These are phyloP conservation scores for Sporisorium sorghi DNA, from an alignment of 1,284 basidiomycete species.

Conservation along the genomic window DNA sequence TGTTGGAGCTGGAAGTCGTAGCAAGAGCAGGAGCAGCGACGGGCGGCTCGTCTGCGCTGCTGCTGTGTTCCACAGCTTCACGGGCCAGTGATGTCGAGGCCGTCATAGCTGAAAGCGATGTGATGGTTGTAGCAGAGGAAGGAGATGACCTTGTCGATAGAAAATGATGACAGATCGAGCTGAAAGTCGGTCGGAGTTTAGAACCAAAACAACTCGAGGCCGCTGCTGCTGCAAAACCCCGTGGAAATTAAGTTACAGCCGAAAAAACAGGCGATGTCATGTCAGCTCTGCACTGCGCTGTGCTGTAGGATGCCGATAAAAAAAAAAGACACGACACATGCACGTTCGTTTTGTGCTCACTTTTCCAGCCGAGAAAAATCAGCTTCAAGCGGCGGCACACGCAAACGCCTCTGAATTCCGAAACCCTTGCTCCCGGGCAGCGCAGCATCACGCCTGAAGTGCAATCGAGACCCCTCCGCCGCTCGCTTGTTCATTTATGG, in stretches of 20 bases:
- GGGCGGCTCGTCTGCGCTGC: neutral
- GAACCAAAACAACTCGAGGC: too few species aligned
- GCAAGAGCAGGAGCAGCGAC: slow-evolving; percentile 12
- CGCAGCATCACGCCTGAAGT: too few species aligned
- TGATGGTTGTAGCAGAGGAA: slow-evolving; percentile 4
- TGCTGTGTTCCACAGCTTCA: neutral
- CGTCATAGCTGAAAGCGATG: neutral
- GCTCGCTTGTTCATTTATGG: too few species aligned
- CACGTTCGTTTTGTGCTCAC: neutral
- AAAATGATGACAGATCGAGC: neutral
- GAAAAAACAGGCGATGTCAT: neutral
- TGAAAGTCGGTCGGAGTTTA: neutral
- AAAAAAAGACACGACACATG: neutral
- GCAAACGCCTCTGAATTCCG: too few species aligned
- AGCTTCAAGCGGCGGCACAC: too few species aligned
- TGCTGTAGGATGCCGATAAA: neutral
- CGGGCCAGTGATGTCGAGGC: neutral
- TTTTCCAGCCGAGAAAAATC: neutral
- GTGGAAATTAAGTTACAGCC: too few species aligned
- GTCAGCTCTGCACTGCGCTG: neutral
- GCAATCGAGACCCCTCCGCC: too few species aligned
- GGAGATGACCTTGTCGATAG: neutral
- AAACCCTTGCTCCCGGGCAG: too few species aligned
- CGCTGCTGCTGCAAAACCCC: too few species aligned
- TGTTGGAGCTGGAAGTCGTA: slow-evolving; percentile 1